Evolutionary conservation across 371 early-diverging fungal species (phyloP), one percentile per base, ranked within the genome.

Genomic region (Mucor saturninus): DNA sequence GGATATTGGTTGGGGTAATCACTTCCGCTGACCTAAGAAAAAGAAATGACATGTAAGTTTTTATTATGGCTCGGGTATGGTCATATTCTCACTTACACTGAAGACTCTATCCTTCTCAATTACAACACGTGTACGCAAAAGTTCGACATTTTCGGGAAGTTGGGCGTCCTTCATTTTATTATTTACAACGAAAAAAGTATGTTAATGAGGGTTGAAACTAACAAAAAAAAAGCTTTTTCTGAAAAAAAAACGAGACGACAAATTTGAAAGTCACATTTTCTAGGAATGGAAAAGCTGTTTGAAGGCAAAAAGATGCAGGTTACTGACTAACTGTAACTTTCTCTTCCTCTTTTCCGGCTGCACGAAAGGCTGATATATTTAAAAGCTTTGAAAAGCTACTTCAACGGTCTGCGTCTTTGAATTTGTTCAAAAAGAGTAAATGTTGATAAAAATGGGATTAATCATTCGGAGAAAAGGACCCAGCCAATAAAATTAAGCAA

Each of bases 1-100:
- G 86, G 87, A 69, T 86, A 86, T 64, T 83, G 84, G 61, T 82
- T 77, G 62, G 88, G 88, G 45, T 80, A 87, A 65, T 88, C 88
- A 52, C 80, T 87, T 14, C 86, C 84, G 37, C 85, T 84, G n/a
- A 79, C 83, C 88, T 87, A 75, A 56, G 61, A 54, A 9, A 9
- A 4, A 11, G 37, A 28, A 30, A 59, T 11, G 43, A 48, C 32
- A n/a, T 32, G 43, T 32, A 21, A 21, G 21, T 21, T 21, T 21
- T 51, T 32, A 5, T 13, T n/a, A 14, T 52, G 13, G 30, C 21
- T 21, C 21, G 21, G 21, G 21, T 21, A 21, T 21, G 21, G 21
- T 21, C 21, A 21, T 56, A 7, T 46, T 9, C 15, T 10, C 45
- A 68, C 80, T 43, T 76, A 86, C 86, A 68, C 83, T 84, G 55